phyloP scores from a whole-genome alignment of 352 stramenopile genomes.

The Phytophthora sojae region DNA sequence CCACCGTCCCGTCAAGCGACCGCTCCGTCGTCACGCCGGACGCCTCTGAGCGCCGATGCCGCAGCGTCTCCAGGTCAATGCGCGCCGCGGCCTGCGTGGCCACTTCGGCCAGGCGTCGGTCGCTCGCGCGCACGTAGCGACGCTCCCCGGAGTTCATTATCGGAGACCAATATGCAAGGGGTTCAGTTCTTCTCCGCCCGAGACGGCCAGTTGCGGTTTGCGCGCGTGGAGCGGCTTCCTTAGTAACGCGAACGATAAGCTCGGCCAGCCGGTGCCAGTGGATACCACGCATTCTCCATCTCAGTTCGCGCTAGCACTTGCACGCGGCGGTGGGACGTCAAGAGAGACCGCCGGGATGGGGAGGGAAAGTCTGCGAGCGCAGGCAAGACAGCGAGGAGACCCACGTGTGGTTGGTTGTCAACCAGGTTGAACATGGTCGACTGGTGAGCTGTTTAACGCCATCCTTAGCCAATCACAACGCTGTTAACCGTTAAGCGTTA shows the following conservation, averaged over 20 bases:
- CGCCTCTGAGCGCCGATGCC: conserved; percentile 25
- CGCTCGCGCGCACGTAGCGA: conserved; percentile 55
- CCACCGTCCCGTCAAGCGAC: conserved; percentile 32
- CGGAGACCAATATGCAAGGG: conserved; percentile 3
- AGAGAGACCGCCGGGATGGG: conserved; percentile 34
- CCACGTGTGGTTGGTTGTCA: not conserved
- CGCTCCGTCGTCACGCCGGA: conserved; percentile 39
- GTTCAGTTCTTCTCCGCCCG: conserved; percentile 13
- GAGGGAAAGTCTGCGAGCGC: conserved; percentile 29
- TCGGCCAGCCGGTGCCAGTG: not conserved
- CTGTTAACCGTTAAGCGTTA: no score
- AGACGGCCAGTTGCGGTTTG: conserved; percentile 18
- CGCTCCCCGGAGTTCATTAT: conserved; percentile 26
- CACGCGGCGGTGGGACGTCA: conserved; percentile 19
- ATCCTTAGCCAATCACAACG: no score
- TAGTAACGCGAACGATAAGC: no score
- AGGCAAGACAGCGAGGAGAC: conserved; percentile 22
- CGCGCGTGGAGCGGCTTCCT: no score
- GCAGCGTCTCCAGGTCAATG: conserved; percentile 40
- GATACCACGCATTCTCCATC: not conserved
- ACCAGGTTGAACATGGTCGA: no score
- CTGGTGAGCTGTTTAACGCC: not conserved
- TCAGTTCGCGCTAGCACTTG: not conserved
- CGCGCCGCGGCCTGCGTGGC: conserved; percentile 30
- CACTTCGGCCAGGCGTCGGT: conserved; percentile 51